A percentile compares a stretch with the other conserved stretches of the same genome.
Evolutionary conservation across 495 filamentous ascomycete genomes (phyloP).

Genomic region (Aspergillus ellipticus): DNA sequence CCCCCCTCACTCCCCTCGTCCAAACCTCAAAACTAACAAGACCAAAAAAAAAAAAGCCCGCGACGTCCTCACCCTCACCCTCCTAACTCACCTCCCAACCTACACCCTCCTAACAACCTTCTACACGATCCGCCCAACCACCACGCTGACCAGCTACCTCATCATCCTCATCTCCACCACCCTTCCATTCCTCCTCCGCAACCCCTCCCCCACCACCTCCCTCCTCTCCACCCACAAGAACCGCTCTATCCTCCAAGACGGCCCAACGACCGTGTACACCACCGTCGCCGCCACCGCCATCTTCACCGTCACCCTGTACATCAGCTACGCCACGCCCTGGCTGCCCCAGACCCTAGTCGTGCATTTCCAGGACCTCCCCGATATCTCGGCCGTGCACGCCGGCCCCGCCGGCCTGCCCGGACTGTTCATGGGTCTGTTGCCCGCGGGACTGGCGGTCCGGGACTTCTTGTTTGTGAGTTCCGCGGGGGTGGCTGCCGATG

Average conservation of each 20-base stretch:
- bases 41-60: slow-evolving; percentile 41
- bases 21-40: background rate
- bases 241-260: slow-evolving; percentile 66
- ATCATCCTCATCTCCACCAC: slow-evolving; percentile 65
- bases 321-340: slow-evolving; percentile 55
- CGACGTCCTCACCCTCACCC: slow-evolving; percentile 64
- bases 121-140: slow-evolving; percentile 60
- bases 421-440: slow-evolving; percentile 54
- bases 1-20: background rate
- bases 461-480: slow-evolving; percentile 75
- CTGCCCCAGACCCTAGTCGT: slow-evolving; percentile 63
- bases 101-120: slow-evolving; percentile 68
- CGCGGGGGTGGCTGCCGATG: slow-evolving; percentile 35
- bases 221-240: slow-evolving; percentile 52
- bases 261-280: slow-evolving; percentile 57
- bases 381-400: slow-evolving; percentile 59
- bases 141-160: slow-evolving; percentile 51
- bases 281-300: slow-evolving; percentile 62
- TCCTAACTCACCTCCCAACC: slow-evolving; percentile 67
- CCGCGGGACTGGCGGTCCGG: slow-evolving; percentile 62
- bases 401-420: slow-evolving; percentile 44
- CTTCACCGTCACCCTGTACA: slow-evolving; percentile 62
- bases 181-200: slow-evolving; percentile 70
- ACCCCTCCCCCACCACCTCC: slow-evolving; percentile 58
- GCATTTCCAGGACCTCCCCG: slow-evolving; percentile 65